Percentiles rank a stretch among this genome's conserved stretches.
phyloP scores from a whole-genome alignment of 306 rosid genomes.

The Trifolium dubium region DNA sequence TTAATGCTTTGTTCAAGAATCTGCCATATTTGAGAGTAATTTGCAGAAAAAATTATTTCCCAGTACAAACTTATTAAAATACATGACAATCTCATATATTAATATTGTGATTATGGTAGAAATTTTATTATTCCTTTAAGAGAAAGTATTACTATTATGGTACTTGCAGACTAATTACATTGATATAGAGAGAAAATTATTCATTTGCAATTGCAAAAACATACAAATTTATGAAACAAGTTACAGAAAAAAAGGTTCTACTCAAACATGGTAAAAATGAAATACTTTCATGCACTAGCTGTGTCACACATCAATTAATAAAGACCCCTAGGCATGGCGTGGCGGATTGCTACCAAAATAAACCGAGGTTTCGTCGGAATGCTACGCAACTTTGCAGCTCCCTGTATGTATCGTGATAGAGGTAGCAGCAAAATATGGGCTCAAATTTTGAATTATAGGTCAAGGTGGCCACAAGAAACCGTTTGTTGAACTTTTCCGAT shows the following conservation, averaged over 20 bases:
- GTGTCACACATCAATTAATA: neutral
- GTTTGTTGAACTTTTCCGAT: too few species aligned
- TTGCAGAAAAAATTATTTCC: slow-evolving; percentile 6
- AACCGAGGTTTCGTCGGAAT: too few species aligned
- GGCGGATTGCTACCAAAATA: too few species aligned
- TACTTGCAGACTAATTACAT: neutral
- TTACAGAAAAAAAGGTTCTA: neutral
- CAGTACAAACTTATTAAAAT: neutral
- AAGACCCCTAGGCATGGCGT: neutral
- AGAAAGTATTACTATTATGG: neutral
- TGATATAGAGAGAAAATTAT: neutral
- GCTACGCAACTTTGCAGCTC: too few species aligned
- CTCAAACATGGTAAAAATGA: neutral
- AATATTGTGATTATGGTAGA: slow-evolving; percentile 1
- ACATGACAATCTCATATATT: slow-evolving; percentile 1
- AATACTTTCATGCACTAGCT: neutral
- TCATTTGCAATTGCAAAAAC: neutral
- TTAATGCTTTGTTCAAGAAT: slow-evolving; percentile 49
- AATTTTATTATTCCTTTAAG: neutral
- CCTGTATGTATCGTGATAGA: too few species aligned
- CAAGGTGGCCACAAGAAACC: too few species aligned
- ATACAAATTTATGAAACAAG: neutral
- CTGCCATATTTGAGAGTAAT: slow-evolving; percentile 27
- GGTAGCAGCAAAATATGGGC: too few species aligned
- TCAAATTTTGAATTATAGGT: too few species aligned